These are phyloP conservation scores for Solanum ossicruentum DNA, from an alignment of 257 asterid genomes.

Conservation along the genomic window DNA sequence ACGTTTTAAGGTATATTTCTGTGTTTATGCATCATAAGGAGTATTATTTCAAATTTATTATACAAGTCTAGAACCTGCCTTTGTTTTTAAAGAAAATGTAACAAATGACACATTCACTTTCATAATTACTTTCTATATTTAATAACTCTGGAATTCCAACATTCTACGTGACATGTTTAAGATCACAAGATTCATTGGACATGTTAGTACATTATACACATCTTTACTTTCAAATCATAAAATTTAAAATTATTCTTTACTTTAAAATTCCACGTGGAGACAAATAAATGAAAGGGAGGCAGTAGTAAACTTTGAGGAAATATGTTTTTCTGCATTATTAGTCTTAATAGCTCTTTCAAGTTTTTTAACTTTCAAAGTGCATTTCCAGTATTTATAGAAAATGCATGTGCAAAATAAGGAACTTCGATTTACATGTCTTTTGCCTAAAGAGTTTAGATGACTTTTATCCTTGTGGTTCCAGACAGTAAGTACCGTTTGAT, in stretches of 20 bases:
- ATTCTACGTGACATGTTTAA: neutral
- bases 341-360: neutral
- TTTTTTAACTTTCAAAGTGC: neutral
- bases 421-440: neutral
- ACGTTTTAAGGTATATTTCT: neutral
- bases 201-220: neutral
- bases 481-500: slow-evolving; percentile 32
- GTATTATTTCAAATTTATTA: neutral
- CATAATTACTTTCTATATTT: neutral
- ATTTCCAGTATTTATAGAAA: neutral
- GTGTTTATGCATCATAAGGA: neutral
- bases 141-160: neutral
- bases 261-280: neutral
- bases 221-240: neutral
- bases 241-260: neutral
- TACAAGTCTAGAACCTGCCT: neutral
- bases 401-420: neutral
- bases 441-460: neutral
- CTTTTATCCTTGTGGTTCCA: neutral
- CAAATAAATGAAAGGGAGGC: neutral
- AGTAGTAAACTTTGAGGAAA: neutral
- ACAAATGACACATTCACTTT: neutral
- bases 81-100: neutral
- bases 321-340: neutral
- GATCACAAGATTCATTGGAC: neutral